Evolutionary conservation across 208 protist species (phyloP).

Genomic region (Acanthamoeba royreba): DNA sequence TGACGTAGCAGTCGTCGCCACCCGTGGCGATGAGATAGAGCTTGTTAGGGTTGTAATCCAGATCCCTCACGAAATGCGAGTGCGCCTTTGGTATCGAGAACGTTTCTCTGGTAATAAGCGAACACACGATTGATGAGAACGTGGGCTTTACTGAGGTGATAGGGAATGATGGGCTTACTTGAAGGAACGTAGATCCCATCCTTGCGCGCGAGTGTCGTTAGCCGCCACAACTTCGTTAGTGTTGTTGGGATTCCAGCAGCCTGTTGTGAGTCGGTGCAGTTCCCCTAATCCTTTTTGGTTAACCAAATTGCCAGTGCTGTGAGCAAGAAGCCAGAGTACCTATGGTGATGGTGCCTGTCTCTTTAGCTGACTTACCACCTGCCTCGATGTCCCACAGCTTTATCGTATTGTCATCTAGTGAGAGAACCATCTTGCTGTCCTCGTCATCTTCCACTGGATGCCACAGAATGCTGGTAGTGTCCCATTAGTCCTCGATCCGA

Average conservation of each 20-base stretch:
- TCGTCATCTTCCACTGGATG: neutral
- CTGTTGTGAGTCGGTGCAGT: neutral
- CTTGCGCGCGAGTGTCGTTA: neutral
- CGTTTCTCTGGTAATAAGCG: neutral
- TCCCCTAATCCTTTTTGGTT: too few species aligned
- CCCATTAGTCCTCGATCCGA: neutral
- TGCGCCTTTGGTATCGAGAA: neutral
- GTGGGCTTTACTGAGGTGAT: neutral
- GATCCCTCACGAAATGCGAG: neutral
- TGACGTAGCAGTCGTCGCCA: constrained; percentile 13
- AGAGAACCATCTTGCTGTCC: neutral
- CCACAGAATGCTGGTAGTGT: neutral
- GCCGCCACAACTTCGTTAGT: neutral
- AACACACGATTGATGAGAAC: neutral
- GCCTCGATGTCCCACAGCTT: constrained; percentile 15
- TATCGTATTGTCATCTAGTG: neutral
- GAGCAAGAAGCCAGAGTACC: neutral
- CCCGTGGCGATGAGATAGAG: neutral
- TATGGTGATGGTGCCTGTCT: neutral
- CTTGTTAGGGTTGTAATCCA: constrained; percentile 26
- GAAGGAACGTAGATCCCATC: neutral
- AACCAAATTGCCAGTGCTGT: too few species aligned
- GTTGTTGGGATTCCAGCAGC: neutral
- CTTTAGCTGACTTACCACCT: neutral
- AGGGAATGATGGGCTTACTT: neutral